Percentiles rank a stretch among this genome's conserved stretches.
These are phyloP conservation scores for Basidiobolus heterosporus DNA, from an alignment of 371 early-diverging fungal species.

Conservation along the genomic window DNA sequence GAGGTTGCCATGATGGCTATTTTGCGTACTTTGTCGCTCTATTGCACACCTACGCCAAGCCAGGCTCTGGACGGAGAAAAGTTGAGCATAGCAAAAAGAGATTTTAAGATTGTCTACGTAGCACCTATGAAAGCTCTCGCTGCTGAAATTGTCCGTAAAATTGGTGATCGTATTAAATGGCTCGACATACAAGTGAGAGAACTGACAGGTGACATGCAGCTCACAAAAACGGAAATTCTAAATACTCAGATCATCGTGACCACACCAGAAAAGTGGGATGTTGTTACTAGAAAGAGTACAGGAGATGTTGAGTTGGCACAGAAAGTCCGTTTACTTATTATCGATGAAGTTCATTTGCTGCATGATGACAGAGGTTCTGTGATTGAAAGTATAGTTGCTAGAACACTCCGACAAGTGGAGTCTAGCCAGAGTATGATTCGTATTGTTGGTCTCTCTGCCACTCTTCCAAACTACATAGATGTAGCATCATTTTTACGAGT, in stretches of 20 bases:
- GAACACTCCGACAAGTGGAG: slow-evolving; percentile 86
- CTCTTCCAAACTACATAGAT: slow-evolving; percentile 96
- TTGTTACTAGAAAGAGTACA: slow-evolving; percentile 88
- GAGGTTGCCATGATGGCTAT: slow-evolving; percentile 94
- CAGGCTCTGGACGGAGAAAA: slow-evolving; percentile 17
- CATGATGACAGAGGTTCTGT: slow-evolving; percentile 98
- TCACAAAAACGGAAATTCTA: slow-evolving; percentile 78
- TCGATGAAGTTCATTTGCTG: slow-evolving; percentile 99
- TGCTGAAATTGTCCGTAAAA: slow-evolving; percentile 89
- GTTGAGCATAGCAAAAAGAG: slow-evolving; percentile 42
- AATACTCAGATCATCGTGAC: slow-evolving; percentile 95
- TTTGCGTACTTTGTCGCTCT: slow-evolving; percentile 52
- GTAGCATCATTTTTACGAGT: slow-evolving; percentile 90
- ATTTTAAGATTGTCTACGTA: slow-evolving; percentile 95
- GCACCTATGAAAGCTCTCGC: slow-evolving; percentile 99
- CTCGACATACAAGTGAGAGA: slow-evolving; percentile 78
- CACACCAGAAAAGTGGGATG: slow-evolving; percentile 99
- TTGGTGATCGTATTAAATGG: slow-evolving; percentile 66
- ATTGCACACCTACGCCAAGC: slow-evolving; percentile 31
- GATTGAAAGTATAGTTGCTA: slow-evolving; percentile 91
- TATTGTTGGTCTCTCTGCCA: slow-evolving; percentile 98
- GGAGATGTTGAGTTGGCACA: slow-evolving; percentile 82
- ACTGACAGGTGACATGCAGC: slow-evolving; percentile 92
- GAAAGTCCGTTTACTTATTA: slow-evolving; percentile 77
- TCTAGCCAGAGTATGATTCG: slow-evolving; percentile 85